These are phyloP conservation scores for Bryoglossum gracile DNA, from an alignment of 495 filamentous ascomycete genomes.

Conservation along the genomic window DNA sequence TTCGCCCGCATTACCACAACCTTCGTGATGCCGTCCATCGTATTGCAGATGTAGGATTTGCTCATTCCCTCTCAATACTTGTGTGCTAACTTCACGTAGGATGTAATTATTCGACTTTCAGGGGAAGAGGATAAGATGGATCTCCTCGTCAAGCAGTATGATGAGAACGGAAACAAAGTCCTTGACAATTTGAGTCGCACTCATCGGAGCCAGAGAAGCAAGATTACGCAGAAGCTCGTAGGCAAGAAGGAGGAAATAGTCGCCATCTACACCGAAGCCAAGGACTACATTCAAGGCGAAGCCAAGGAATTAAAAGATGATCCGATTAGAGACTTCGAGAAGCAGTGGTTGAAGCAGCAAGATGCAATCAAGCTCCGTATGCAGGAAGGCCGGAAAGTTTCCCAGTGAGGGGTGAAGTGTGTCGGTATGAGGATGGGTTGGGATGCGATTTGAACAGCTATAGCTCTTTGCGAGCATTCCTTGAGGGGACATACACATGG, in stretches of 20 bases:
- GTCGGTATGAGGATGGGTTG: neutral
- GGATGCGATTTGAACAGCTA: neutral
- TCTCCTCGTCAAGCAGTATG: slow-evolving; percentile 18
- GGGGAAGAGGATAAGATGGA: slow-evolving; percentile 20
- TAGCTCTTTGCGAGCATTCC: no score
- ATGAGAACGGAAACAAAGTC: slow-evolving; percentile 17
- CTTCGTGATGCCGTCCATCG: slow-evolving; percentile 10
- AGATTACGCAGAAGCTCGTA: neutral
- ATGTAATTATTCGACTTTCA: slow-evolving; percentile 19
- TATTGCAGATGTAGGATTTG: slow-evolving; percentile 18
- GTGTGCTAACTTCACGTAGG: slow-evolving; percentile 12
- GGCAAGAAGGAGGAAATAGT: slow-evolving; percentile 11
- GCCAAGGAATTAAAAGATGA: slow-evolving; percentile 5
- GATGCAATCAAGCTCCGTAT: slow-evolving; percentile 11
- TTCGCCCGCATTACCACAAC: slow-evolving; percentile 19
- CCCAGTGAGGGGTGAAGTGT: neutral
- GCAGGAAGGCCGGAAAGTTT: neutral
- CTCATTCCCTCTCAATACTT: neutral
- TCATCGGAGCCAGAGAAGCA: slow-evolving; percentile 5
- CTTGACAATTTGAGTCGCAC: slow-evolving; percentile 1
- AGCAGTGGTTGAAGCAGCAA: slow-evolving; percentile 14
- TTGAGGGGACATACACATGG: no score
- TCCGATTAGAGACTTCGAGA: slow-evolving; percentile 6
- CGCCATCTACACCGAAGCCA: slow-evolving; percentile 7
- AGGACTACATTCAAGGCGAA: neutral